These are phyloP conservation scores for Nicotiana attenuata DNA, from an alignment of 257 asterid genomes.

Conservation along the genomic window DNA sequence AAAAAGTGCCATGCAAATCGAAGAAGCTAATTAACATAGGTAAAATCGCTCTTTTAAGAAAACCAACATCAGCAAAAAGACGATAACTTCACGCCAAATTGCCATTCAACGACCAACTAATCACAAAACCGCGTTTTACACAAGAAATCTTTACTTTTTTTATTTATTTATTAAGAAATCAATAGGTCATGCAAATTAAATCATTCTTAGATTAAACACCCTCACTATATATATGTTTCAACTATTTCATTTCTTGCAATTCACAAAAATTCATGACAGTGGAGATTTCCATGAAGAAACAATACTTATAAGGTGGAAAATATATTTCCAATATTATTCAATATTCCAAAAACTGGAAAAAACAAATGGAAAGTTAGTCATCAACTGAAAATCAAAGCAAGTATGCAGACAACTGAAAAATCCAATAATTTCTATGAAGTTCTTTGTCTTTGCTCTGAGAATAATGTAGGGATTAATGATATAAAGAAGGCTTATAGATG, in stretches of 20 bases:
- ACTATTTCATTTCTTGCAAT: background rate
- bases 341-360: background rate
- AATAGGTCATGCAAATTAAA: background rate
- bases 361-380: background rate
- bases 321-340: background rate
- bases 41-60: background rate
- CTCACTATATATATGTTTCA: background rate
- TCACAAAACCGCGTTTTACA: background rate
- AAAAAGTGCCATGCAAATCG: background rate
- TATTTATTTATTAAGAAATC: background rate
- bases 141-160: background rate
- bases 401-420: background rate
- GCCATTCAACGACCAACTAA: background rate
- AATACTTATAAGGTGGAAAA: background rate
- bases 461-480: slow-evolving; percentile 33
- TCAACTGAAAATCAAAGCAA: background rate
- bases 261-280: background rate
- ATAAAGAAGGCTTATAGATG: slow-evolving; percentile 44
- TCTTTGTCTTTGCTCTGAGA: slow-evolving; percentile 30
- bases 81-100: background rate
- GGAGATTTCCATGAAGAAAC: background rate
- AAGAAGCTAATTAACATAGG: background rate
- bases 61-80: background rate
- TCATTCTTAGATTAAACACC: background rate
- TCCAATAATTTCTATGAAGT: slow-evolving; percentile 27